Evolutionary conservation across 257 asterid species (phyloP).

Genomic region (Phtheirospermum japonicum): DNA sequence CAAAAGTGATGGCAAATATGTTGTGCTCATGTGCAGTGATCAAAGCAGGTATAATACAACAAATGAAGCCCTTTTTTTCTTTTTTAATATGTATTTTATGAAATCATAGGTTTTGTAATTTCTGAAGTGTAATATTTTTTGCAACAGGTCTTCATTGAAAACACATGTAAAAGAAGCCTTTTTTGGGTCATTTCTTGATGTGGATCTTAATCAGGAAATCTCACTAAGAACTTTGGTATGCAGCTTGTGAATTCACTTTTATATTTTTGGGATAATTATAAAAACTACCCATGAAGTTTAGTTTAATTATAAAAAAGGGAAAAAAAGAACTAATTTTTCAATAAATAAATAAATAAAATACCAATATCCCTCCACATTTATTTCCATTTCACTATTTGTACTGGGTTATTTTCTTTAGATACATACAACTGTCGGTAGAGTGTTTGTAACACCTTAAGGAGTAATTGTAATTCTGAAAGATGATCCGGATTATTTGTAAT

Average conservation of each 20-base stretch:
- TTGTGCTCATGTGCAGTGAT: slow-evolving; percentile 54
- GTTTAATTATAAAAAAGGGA: no score
- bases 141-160: slow-evolving; percentile 42
- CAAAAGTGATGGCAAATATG: slow-evolving; percentile 28
- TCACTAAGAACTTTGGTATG: slow-evolving; percentile 49
- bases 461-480: no score
- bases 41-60: slow-evolving; percentile 44
- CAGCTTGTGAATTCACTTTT: not conserved
- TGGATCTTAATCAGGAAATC: slow-evolving; percentile 40
- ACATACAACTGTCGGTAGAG: no score
- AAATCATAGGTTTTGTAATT: not conserved
- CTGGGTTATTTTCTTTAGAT: no score
- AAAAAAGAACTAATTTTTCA: no score
- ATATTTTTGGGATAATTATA: not conserved
- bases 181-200: slow-evolving; percentile 49
- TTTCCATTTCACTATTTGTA: no score
- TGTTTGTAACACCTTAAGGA: no score
- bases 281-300: no score
- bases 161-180: slow-evolving; percentile 31
- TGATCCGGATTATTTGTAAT: no score
- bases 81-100: not conserved
- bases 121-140: slow-evolving; percentile 8
- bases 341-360: no score
- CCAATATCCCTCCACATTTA: no score
- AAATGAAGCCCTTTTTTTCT: not conserved